Evolutionary conservation across 768 basidiomycete genomes (phyloP), one percentile per base, ranked within the genome.

Genomic region (Udeniomyces megalosporus): DNA sequence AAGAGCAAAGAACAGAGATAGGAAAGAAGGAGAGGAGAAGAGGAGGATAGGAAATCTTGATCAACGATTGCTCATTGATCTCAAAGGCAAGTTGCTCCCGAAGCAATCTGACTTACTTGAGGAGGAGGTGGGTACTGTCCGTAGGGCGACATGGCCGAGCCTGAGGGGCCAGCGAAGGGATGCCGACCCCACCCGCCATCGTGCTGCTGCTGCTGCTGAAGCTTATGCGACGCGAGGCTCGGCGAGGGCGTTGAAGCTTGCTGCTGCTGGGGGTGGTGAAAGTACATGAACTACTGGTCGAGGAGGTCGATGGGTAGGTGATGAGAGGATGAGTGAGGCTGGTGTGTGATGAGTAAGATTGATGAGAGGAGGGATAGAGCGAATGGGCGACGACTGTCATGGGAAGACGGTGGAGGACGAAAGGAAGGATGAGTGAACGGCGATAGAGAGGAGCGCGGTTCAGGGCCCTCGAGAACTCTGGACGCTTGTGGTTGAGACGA

Each of bases 141-240:
- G 48, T 65, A 60, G 3, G 58, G 57, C 31, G 54, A 45, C 55
- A 60, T 59, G 58, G 45, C 58, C 28, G 63, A 56, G 42, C 44
- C 32, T 14, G 53, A 34, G 22, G 49, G 47, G 1, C 53, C 48
- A 5, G 34, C 61, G 8, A n/a, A 49, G 52, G 57, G 57, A 47
- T 65, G 63, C 6, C 63, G 29, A 17, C 63, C 63, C 63, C 63
- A 65, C 10, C 61, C 61, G 34, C 52, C 63, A 24, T 58, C 48
- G 49, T 63, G 47, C 47, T 63, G 56, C 49, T 63, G 55, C 48
- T 58, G 56, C 45, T 58, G 58, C 58, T 59, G 46, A 15, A 63
- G 56, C 62, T 58, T 63, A 47, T 63, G 55, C 42, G 53, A 15
- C 11, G 57, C 32, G 28, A 63, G 57, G n/a, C 48, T 32, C 10